Evolutionary conservation across 306 rosid genomes (phyloP), one percentile per base, ranked within the genome.

Genomic region (Vigna hirtella): DNA sequence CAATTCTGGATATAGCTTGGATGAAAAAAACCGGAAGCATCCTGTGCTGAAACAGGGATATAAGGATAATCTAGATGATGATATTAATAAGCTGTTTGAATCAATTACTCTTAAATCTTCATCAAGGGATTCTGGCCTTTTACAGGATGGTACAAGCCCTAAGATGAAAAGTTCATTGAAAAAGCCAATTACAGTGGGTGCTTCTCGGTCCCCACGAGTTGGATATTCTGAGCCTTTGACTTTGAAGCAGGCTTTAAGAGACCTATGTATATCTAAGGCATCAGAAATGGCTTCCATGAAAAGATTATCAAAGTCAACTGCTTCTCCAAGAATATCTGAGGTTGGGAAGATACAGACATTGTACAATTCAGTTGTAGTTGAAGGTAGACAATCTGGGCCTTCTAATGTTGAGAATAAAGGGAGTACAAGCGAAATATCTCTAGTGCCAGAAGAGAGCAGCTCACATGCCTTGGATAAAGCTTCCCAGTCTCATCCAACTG

Each of bases 261-360:
- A 96, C 82, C 82, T 90, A 32, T 90, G 93, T 72, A 86, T 96
- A 87, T 89, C 99, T 6, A 96, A 91, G 95, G 99, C 99, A 62
- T 93, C 99, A 14, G 99, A 96, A 90, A 87, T 96, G 98, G 99
- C 99, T 82, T 96, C 98, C 48, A 88, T 86, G 88, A 93, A 86
- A 74, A 90, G 99, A 45, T 86, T 93, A 80, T 91, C 99, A 43
- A 93, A 96, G 89, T 85, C 90, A 53, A 77, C 94, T 49, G 80
- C 85, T 78, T 85, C 97, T 83, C 83, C 97, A 48, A 84, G 96
- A 84, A 69, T 81, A 79, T 96, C 99, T 0, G 99, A 96, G 88
- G 98, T 90, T 50, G 99, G 99, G 66, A 92, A 93, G 87, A 95
- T 95, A 85, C 93, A 89, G 82, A 91, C 98, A 53, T 83, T 95